Percentiles rank a stretch among this genome's conserved stretches.
Conservation (phyloP, 768 basidiomycete genomes). For the Macrolepiota dolichaula region DNA sequence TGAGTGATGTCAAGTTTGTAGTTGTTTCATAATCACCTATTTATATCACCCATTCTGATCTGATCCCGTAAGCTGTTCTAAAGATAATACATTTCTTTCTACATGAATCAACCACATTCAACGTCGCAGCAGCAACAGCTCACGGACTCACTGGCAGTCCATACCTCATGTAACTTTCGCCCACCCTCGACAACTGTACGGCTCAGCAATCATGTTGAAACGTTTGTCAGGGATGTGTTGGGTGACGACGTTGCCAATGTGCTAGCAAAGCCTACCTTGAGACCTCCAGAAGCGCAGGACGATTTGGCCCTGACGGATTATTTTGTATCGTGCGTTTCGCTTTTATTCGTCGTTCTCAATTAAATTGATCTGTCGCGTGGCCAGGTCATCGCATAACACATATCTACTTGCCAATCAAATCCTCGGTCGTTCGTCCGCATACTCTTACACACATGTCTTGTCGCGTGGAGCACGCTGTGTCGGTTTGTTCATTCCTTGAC, state of each 20-base stretch:
- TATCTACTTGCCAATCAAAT: conserved; percentile 59
- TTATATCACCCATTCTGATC: no score
- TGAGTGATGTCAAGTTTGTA: not conserved
- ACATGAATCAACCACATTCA: not conserved
- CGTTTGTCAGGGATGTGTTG: conserved; percentile 27
- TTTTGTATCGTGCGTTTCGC: conserved; percentile 48
- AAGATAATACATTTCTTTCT: not conserved
- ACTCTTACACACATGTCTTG: conserved; percentile 53
- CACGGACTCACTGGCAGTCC: conserved; percentile 23
- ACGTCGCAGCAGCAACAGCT: conserved; percentile 15
- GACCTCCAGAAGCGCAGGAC: conserved; percentile 33
- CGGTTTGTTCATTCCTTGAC: conserved; percentile 21
- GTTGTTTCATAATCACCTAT: no score
- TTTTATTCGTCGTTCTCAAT: conserved; percentile 7
- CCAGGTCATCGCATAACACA: conserved; percentile 64
- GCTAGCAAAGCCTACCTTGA: conserved; percentile 33
- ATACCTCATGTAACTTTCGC: conserved; percentile 30
- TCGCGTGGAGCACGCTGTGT: conserved; percentile 51
- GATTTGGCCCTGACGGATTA: conserved; percentile 50
- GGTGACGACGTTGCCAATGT: conserved; percentile 37
- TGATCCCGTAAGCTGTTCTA: not conserved
- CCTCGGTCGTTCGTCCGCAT: conserved; percentile 49
- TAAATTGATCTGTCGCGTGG: not conserved
- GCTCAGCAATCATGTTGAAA: conserved; percentile 36
- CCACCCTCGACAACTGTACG: conserved; percentile 22